Evolutionary conservation across 2,329 filamentous ascomycete genomes (phyloP).

Genomic region (Trichoderma aggressivum): DNA sequence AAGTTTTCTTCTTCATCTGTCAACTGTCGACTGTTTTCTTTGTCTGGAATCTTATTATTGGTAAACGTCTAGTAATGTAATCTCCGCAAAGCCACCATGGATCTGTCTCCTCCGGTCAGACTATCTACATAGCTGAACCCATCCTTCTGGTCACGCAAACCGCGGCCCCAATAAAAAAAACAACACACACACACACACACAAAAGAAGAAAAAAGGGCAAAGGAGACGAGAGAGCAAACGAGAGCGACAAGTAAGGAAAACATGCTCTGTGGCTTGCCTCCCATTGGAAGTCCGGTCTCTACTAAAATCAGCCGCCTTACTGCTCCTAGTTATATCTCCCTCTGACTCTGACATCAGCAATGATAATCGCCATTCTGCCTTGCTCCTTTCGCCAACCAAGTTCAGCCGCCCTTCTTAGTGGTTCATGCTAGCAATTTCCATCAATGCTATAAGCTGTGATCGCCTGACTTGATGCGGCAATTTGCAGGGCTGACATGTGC

Average conservation of each 20-base stretch:
- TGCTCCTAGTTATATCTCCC: neutral
- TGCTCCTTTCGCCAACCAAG: neutral
- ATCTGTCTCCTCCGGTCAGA: neutral
- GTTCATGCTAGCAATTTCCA: neutral
- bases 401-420: neutral
- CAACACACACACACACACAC: neutral
- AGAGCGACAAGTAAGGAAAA: neutral
- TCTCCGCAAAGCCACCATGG: slow-evolving; percentile 1
- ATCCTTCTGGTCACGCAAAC: neutral
- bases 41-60: neutral
- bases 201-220: neutral
- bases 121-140: neutral
- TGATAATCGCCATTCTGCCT: neutral
- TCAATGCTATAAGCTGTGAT: neutral
- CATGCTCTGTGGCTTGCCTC: neutral
- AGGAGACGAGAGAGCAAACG: neutral
- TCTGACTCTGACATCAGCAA: slow-evolving; percentile 11
- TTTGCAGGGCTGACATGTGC: slow-evolving; percentile 1
- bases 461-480: neutral
- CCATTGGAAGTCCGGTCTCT: neutral
- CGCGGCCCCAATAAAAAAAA: neutral
- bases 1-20: neutral
- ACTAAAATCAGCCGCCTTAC: neutral
- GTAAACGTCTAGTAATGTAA: neutral
- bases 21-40: neutral